Conservation (phyloP, 106 monocot species). For the Phalaenopsis aphrodite region DNA sequence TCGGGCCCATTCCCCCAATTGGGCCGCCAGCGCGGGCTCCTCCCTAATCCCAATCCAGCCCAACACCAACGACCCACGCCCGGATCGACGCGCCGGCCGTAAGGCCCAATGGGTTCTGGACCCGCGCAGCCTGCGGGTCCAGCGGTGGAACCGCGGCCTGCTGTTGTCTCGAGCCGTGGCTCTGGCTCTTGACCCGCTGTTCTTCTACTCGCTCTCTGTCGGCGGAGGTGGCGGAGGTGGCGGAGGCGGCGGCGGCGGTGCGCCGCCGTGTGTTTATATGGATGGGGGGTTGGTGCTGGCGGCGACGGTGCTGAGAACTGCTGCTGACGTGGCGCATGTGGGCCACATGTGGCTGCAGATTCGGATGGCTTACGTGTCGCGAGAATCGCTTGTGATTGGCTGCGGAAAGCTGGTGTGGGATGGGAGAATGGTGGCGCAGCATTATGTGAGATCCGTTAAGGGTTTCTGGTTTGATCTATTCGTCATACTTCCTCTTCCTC, state of each 20-base stretch:
- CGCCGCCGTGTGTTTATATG: slow-evolving; percentile 41
- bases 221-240: slow-evolving; percentile 10
- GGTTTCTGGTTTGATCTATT: slow-evolving; percentile 82
- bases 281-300: slow-evolving; percentile 33
- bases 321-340: slow-evolving; percentile 44
- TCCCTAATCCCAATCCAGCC: slow-evolving; percentile 70
- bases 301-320: slow-evolving; percentile 53
- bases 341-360: slow-evolving; percentile 68
- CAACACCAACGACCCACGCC: slow-evolving; percentile 1
- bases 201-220: slow-evolving; percentile 82
- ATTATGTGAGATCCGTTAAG: slow-evolving; percentile 50
- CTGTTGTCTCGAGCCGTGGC: slow-evolving; percentile 64
- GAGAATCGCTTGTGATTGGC: slow-evolving; percentile 82
- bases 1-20: slow-evolving; percentile 41
- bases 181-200: slow-evolving; percentile 78
- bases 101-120: slow-evolving; percentile 66
- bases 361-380: slow-evolving; percentile 73
- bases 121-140: slow-evolving; percentile 62
- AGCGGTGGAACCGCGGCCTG: slow-evolving; percentile 64
- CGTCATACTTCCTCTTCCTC: slow-evolving; percentile 73
- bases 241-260: slow-evolving; percentile 2
- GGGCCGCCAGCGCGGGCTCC: slow-evolving; percentile 71
- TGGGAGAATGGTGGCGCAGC: slow-evolving; percentile 39
- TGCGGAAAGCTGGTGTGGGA: slow-evolving; percentile 96
- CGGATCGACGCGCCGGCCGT: neutral